These are phyloP conservation scores for Candida takata DNA, from an alignment of 805 yeast species.

Conservation along the genomic window DNA sequence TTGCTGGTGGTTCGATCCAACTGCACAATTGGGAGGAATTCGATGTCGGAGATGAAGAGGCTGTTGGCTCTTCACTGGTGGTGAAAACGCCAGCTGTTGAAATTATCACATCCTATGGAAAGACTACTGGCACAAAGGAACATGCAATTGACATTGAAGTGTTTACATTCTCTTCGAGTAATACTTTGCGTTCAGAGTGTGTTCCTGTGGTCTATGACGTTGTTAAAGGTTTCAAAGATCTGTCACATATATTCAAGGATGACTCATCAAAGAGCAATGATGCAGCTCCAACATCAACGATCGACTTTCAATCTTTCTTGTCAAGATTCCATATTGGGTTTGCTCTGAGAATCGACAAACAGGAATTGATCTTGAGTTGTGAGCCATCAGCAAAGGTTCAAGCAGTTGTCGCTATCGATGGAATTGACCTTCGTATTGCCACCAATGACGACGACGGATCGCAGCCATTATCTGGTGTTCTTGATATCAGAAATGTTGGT, in stretches of 20 bases:
- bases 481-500: constrained; percentile 47
- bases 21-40: constrained; percentile 32
- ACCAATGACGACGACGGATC: constrained; percentile 38
- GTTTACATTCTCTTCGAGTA: constrained; percentile 61
- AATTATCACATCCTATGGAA: constrained; percentile 47
- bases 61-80: constrained; percentile 43
- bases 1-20: constrained; percentile 63
- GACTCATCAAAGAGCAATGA: constrained; percentile 3
- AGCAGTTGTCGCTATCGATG: constrained; percentile 70
- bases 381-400: constrained; percentile 92
- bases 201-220: constrained; percentile 71
- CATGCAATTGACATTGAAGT: constrained; percentile 47
- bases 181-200: constrained; percentile 62
- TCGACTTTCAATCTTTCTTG: constrained; percentile 39
- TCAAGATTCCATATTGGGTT: constrained; percentile 54
- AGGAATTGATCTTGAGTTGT: constrained; percentile 74
- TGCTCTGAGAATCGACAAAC: constrained; percentile 62
- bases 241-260: constrained; percentile 32
- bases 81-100: constrained; percentile 72
- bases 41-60: constrained; percentile 27
- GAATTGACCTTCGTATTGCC: constrained; percentile 52
- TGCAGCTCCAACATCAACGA: constrained; percentile 6
- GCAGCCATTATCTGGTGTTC: constrained; percentile 36
- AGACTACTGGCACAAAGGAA: constrained; percentile 30
- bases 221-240: constrained; percentile 38